phyloP scores from a whole-genome alignment of 768 basidiomycete species.

The Phylloporus sp. region DNA sequence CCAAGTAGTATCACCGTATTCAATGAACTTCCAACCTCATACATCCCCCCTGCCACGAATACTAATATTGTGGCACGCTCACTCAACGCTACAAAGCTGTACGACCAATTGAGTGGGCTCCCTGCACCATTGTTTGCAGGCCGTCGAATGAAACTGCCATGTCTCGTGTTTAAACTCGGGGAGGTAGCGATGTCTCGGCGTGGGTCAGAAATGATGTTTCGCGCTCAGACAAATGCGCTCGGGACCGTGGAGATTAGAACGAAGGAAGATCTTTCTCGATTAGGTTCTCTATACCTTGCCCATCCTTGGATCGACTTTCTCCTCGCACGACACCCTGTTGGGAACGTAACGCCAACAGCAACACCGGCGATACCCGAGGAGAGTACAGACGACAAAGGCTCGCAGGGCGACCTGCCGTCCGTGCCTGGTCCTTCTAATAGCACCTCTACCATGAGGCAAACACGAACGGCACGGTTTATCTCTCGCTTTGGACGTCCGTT shows the following conservation, averaged over 20 bases:
- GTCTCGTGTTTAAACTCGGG: slow-evolving; percentile 4
- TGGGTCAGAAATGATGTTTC: neutral
- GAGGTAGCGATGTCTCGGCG: neutral
- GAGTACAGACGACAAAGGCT: neutral
- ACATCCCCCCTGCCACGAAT: neutral
- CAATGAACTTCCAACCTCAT: neutral
- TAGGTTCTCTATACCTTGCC: neutral
- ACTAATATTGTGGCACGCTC: neutral
- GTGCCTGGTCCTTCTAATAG: neutral
- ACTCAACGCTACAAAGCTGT: neutral
- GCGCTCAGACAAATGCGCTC: neutral
- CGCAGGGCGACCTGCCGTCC: neutral
- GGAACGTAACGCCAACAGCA: too few species aligned
- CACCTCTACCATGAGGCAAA: too few species aligned
- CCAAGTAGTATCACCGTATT: neutral
- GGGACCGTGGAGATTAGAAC: slow-evolving; percentile 8
- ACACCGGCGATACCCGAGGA: neutral
- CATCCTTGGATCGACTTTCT: slow-evolving; percentile 15
- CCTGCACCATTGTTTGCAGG: neutral
- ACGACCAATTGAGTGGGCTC: neutral
- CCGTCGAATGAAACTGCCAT: slow-evolving; percentile 7
- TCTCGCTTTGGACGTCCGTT: neutral
- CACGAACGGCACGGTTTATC: neutral
- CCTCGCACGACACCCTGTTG: slow-evolving; percentile 2
- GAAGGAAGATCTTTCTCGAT: slow-evolving; percentile 2